These are phyloP conservation scores for Diaporthe batatas DNA, from an alignment of 2,329 filamentous ascomycete species.

Conservation along the genomic window DNA sequence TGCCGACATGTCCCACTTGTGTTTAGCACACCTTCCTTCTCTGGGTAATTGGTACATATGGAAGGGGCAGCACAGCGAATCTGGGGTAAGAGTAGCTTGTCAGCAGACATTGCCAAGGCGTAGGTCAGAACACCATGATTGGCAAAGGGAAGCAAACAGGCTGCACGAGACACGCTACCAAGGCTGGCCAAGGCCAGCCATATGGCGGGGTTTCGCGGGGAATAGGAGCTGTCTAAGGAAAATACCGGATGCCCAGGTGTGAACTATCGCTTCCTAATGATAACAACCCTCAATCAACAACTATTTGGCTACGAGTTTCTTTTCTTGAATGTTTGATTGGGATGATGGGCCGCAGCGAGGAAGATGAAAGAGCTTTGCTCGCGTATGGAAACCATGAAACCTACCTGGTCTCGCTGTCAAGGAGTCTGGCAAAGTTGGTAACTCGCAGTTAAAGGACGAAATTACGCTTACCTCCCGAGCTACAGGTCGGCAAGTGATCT, in stretches of 20 bases:
- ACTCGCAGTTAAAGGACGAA: neutral
- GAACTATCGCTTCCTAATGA: too few relatives aligned
- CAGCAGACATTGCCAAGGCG: slow-evolving; percentile 24
- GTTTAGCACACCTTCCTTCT: slow-evolving; percentile 11
- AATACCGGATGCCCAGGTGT: neutral
- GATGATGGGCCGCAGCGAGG: neutral
- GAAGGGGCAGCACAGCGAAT: slow-evolving; percentile 20
- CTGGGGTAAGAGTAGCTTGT: slow-evolving; percentile 15
- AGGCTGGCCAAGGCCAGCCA: slow-evolving; percentile 20
- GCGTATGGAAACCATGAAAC: neutral
- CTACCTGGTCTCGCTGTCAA: neutral
- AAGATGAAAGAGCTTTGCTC: neutral
- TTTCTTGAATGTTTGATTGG: too few relatives aligned
- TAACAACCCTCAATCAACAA: too few relatives aligned
- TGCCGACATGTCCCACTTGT: slow-evolving; percentile 3
- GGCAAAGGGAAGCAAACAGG: slow-evolving; percentile 6
- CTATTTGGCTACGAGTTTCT: too few relatives aligned
- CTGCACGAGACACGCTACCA: slow-evolving; percentile 20
- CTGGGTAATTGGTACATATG: neutral
- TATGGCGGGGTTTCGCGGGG: slow-evolving; percentile 17
- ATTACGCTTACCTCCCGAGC: neutral
- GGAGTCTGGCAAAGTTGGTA: neutral
- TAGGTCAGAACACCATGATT: slow-evolving; percentile 12
- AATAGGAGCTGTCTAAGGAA: slow-evolving; percentile 1
- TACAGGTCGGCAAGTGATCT: neutral